Percentiles rank a stretch among this genome's conserved stretches.
Evolutionary conservation across 2,329 filamentous ascomycete genomes (phyloP).

Genomic region (Elsinoe arachidis): DNA sequence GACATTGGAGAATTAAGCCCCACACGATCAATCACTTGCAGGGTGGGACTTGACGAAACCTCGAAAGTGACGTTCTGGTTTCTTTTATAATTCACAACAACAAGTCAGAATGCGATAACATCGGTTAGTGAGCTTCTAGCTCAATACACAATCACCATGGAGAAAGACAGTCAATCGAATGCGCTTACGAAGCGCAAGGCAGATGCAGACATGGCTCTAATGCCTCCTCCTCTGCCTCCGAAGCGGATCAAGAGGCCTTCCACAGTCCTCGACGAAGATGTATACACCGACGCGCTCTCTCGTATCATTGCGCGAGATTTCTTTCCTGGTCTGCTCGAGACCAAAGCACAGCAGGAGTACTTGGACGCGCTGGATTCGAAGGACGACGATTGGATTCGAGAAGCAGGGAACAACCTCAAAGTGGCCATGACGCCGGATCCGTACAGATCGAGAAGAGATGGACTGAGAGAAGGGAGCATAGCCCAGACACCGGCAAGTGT

Average conservation of each 20-base stretch:
- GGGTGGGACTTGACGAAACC: background rate
- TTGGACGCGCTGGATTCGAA: constrained; percentile 82
- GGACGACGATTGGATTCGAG: constrained; percentile 76
- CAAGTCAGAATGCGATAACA: background rate
- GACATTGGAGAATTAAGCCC: no score
- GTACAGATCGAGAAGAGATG: constrained; percentile 25
- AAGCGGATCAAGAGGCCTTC: constrained; percentile 90
- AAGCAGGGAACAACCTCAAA: constrained; percentile 53
- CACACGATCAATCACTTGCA: background rate
- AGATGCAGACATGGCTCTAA: constrained; percentile 56
- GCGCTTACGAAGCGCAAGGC: constrained; percentile 57
- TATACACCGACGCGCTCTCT: constrained; percentile 81
- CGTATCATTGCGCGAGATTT: constrained; percentile 95
- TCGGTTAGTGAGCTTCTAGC: background rate
- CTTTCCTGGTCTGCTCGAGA: constrained; percentile 83
- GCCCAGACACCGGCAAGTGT: constrained; percentile 48
- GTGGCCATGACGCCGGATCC: constrained; percentile 76
- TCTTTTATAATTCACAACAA: background rate
- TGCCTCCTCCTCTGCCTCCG: constrained; percentile 75
- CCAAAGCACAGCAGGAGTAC: constrained; percentile 83
- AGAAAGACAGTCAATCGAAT: constrained; percentile 33
- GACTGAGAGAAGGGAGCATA: constrained; percentile 32
- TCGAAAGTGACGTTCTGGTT: background rate
- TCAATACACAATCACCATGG: background rate
- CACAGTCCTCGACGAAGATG: constrained; percentile 84